Evolutionary conservation across 164 flowering plant genomes (phyloP).

Genomic region (Aristolochia californica): DNA sequence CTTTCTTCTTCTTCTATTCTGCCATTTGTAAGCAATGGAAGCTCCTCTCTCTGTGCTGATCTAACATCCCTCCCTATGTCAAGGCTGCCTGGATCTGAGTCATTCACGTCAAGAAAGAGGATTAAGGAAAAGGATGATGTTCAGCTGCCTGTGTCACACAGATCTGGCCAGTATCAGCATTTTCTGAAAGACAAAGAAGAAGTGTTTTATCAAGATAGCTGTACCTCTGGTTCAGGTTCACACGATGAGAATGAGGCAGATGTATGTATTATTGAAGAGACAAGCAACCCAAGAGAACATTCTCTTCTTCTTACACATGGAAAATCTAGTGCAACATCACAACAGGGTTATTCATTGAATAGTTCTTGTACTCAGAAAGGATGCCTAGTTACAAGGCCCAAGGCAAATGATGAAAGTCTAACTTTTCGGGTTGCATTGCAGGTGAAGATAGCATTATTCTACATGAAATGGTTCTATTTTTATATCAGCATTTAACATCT

Average conservation of each 20-base stretch:
- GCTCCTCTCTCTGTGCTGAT: conserved; percentile 2
- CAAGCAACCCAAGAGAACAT: conserved; percentile 36
- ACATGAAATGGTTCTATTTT: conserved; percentile 14
- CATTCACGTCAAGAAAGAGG: conserved; percentile 10
- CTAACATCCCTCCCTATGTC: conserved; percentile 5
- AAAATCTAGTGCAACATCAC: conserved; percentile 18
- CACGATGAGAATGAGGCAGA: conserved; percentile 45
- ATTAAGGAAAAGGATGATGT: conserved; percentile 20
- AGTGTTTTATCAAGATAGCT: too few relatives aligned
- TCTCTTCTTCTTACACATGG: conserved; percentile 11
- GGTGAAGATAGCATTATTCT: conserved; percentile 16
- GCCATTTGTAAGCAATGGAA: conserved; percentile 3
- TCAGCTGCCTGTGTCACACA: conserved; percentile 9
- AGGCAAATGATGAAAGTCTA: conserved; percentile 60
- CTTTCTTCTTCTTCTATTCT: not conserved
- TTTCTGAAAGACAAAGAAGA: conserved; percentile 21
- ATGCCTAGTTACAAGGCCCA: conserved; percentile 9
- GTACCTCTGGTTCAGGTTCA: not conserved
- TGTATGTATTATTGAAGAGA: conserved; percentile 59
- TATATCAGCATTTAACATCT: not conserved
- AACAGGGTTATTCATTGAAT: conserved; percentile 13
- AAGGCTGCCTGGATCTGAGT: conserved; percentile 3
- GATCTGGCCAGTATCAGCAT: conserved; percentile 7
- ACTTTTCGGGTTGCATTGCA: conserved; percentile 77
- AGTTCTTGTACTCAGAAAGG: conserved; percentile 19